Base-by-base conservation (phyloP, 2,329 filamentous ascomycete genomes). In the Diaporthe velutina region DNA sequence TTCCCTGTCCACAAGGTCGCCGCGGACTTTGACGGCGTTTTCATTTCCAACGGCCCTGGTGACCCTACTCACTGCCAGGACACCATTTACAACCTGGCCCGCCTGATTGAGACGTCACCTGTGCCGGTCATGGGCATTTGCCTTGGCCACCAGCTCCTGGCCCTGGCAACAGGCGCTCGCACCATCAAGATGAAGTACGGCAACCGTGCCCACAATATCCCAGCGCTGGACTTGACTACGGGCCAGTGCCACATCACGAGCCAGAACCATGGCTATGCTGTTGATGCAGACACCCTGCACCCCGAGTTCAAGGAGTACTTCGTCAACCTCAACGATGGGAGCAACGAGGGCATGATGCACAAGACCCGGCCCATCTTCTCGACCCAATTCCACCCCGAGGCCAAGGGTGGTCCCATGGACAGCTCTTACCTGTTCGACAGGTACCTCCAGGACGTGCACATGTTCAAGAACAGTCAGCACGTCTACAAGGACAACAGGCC, bases 121-220 rank as follows among this genome's bases (percentile, higher is more conserved):
- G 90, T 98, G 45, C 97, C 97, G 75, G 93, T 99, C 85, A 97
- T 99, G 92, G 97, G 97, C 80, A 98, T 99, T 82, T 99, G 97
- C 84, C 91, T 99, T 78, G 97, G 97, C 78, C 97, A 99, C 86
- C 97, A 99, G 89, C 92, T 99, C 71, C 90, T 99, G 74, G 96
- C 96, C 78, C 91, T 98, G 79, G 95, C 97, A 66, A 90, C 94
- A 75, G 97, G 97, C 77, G 97, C 95, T 72, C 90, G 92, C 80
- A 98, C 97, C 76, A 93, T 97, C 87, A 98, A 98, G 91, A 92
- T 99, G 86, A 98, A 98, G 91, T 99, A 98, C 85, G 97, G 97
- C 82, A 99, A 99, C 90, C 94, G 97, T 79, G 97, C 96, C 25
- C 97, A 98, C 90, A 99, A 99, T 89, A 98, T 98, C 80, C 97